Base-by-base conservation (phyloP, 176 grass and related monocot genomes). In the Oryza rufipogon region DNA sequence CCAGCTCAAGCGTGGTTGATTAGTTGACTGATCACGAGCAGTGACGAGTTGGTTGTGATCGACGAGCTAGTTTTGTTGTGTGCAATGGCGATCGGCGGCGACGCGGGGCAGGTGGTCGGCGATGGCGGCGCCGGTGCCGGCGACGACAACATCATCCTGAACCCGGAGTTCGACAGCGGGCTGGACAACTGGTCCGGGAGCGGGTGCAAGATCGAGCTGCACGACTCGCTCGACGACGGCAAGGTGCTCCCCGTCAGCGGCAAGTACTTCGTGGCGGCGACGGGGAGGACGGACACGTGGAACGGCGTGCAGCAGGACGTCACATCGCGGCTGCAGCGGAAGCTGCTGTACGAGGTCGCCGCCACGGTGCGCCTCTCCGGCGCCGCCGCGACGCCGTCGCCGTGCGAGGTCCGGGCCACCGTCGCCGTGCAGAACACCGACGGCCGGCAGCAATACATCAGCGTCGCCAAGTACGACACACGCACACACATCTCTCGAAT, bases 301-400 rank as follows among this genome's bases (percentile, higher is more conserved):
- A 90, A 94, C 75, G 96, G 96, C 46, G 86, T 96, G 69, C 90
- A 94, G 89, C 96, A 99, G 82, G 96, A 96, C 47, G 45, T 99
- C 2, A 92, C 96, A 30, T 86, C 87, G 41, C 70, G 91, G 16
- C 42, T 99, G 70, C 93, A 94, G 71, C 82, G 96, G 11, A 99
- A 94, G 93, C 71, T 75, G 2, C 70, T 89, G 3, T 99, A 99
- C 44, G 89, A 87, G 68, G 83, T 84, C 28, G 79, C 87, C 0
- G 96, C 96, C 42, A 80, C 80, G 65, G 96, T 94, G 7, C 87
- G 93, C 3, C 82, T 99, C 48, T 74, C 77, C 19, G 72, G 77
- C 23, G 47, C 25, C 47, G 41, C 8, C 56, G 47, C 8, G 47
- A 78, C 74, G 65, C 1, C 30, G 65, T 13, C 83, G 54, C 79